Evolutionary conservation across 2,329 filamentous ascomycete genomes (phyloP).

Genomic region (Aspergillus fumigatiaffinis): DNA sequence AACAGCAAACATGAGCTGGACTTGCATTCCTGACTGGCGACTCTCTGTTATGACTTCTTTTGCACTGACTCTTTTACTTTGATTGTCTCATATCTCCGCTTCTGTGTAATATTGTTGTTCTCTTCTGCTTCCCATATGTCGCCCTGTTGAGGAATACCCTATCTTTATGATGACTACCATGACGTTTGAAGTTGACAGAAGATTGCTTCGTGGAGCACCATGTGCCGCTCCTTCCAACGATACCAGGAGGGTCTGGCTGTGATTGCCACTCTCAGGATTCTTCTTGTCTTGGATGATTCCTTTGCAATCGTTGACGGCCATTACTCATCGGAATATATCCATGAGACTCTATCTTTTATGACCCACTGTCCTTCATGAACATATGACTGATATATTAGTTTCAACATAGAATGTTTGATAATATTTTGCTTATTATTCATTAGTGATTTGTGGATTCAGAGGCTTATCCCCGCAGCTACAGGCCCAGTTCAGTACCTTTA

Average conservation of each 20-base stretch:
- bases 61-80: constrained; percentile 10
- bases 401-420: neutral
- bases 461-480: neutral
- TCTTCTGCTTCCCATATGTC: neutral
- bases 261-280: neutral
- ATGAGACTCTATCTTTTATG: neutral
- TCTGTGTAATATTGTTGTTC: neutral
- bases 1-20: constrained; percentile 4
- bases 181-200: neutral
- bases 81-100: neutral
- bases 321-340: neutral
- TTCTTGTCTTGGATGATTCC: neutral
- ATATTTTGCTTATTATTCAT: neutral
- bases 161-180: neutral
- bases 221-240: neutral
- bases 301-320: neutral
- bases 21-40: constrained; percentile 4
- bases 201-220: neutral
- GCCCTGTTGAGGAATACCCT: neutral
- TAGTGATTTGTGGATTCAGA: neutral
- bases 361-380: neutral
- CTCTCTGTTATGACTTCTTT: neutral
- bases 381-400: neutral
- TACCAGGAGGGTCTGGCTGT: neutral
- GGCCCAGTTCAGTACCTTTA: neutral